Base-by-base conservation (phyloP, 257 asterid genomes). In the Datura wrightii region DNA sequence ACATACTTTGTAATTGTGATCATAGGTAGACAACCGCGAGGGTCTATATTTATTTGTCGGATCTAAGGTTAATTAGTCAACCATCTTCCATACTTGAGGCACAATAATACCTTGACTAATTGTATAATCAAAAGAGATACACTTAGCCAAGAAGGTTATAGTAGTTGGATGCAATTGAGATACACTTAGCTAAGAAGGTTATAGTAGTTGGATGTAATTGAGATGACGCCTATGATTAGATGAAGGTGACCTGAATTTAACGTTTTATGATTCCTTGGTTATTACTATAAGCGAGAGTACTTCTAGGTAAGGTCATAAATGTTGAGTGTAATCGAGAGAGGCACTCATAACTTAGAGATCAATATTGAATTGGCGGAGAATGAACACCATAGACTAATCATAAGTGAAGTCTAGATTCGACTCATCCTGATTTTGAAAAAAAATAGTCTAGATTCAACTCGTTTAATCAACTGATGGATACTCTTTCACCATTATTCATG, bases 391-490 rank as follows among this genome's bases (percentile, higher is more conserved):
- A 65, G 10, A 36, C 46, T 36, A 65, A 65, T 65, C 72, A 34
- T 65, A 36, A 65, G 46, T 65, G 46, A 65, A 65, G 72, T 65
- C 72, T 36, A 65, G 50, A 66, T 66, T 63, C 44, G 1, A 66
- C 24, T 65, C 6, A 24, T 66, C 19, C 48, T 8, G 67, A 60
- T 24, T 60, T 59, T 1, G 19, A 15, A 56, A 6, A 56, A 18
- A n/a, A 18, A 59, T 8, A 9, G 37, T 60, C 67, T 60, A 60
- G 14, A 19, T 24, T 62, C 69, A 62, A 62, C 69, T 62, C 39
- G 39, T 62, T 66, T 36, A 37, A 66, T 66, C 24, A 37, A 66
- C 50, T 37, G 46, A 67, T 66, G 46, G 13, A 37, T 3, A 67
- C 13, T 67, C 76, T 67, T 67, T 37, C 48, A 37, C 50, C 76